Percentiles rank a stretch among this genome's conserved stretches.
Conservation (phyloP, 495 filamentous ascomycete species). For the Aspergillus nanangensis region DNA sequence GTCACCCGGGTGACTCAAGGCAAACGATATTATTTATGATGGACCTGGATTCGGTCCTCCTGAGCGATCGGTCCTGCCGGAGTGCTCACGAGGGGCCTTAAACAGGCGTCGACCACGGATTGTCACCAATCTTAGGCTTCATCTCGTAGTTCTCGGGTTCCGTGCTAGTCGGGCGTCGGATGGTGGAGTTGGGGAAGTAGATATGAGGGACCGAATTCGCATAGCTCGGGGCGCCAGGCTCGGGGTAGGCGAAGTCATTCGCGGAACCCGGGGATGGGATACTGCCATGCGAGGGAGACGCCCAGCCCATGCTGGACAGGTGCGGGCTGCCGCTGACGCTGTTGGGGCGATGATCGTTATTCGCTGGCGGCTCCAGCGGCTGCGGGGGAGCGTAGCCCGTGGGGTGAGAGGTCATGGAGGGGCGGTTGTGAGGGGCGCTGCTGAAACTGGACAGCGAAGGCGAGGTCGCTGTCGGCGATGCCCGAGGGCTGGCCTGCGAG, state of each 20-base stretch:
- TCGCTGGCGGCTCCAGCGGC: conserved; percentile 82
- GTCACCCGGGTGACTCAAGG: neutral
- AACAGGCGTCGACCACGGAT: conserved; percentile 39
- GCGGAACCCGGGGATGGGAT: conserved; percentile 64
- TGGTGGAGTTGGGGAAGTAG: conserved; percentile 56
- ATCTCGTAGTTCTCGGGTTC: conserved; percentile 67
- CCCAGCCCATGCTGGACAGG: conserved; percentile 68
- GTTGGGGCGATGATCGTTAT: conserved; percentile 64
- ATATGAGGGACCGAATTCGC: conserved; percentile 59
- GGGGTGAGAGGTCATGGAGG: conserved; percentile 76
- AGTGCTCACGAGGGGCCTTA: too few relatives aligned
- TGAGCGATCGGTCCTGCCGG: conserved; percentile 9
- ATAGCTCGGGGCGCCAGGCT: conserved; percentile 55
- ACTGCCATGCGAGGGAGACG: conserved; percentile 61
- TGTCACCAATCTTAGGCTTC: conserved; percentile 44
- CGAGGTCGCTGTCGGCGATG: conserved; percentile 59
- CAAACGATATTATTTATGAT: neutral
- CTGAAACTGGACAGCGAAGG: conserved; percentile 55
- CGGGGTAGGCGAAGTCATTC: conserved; percentile 64
- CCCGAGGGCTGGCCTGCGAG: conserved; percentile 67
- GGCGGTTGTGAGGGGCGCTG: conserved; percentile 54
- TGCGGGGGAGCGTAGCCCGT: conserved; percentile 74
- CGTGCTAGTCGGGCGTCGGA: conserved; percentile 64
- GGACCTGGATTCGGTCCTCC: neutral
- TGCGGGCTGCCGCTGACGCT: conserved; percentile 70